Percentiles rank a stretch among this genome's conserved stretches.
phyloP scores from a whole-genome alignment of 2,329 filamentous ascomycete species.

The Epichloe gansuensis region DNA sequence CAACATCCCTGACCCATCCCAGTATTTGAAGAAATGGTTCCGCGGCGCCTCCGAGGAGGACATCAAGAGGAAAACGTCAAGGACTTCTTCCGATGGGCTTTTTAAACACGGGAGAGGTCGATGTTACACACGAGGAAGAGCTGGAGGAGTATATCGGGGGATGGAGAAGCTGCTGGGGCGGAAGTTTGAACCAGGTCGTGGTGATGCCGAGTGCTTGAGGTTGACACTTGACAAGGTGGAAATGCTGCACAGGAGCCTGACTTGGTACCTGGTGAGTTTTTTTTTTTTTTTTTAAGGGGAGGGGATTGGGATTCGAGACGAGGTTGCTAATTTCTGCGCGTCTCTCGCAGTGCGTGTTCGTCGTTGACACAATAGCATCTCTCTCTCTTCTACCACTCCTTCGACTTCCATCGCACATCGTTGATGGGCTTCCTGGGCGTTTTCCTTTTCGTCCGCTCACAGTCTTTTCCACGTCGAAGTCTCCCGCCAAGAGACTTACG shows the following conservation, averaged over 20 bases:
- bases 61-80: conserved; percentile 47
- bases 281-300: not conserved
- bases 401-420: conserved; percentile 33
- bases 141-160: conserved; percentile 41
- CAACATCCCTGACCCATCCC: conserved; percentile 38
- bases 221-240: conserved; percentile 46
- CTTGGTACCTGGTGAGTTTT: conserved; percentile 42
- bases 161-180: conserved; percentile 39
- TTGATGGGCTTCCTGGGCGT: conserved; percentile 23
- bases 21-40: conserved; percentile 47
- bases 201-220: conserved; percentile 38
- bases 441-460: conserved; percentile 40
- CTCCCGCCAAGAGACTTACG: conserved; percentile 34
- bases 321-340: too few relatives aligned
- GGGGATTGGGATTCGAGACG: too few relatives aligned
- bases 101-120: conserved; percentile 32
- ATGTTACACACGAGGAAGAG: conserved; percentile 36
- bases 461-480: conserved; percentile 31
- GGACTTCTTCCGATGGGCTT: conserved; percentile 52
- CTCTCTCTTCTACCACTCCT: conserved; percentile 29
- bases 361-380: conserved; percentile 30
- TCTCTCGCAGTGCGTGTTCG: conserved; percentile 26
- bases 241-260: conserved; percentile 41
- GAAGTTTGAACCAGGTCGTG: conserved; percentile 37
- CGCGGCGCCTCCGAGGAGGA: conserved; percentile 36